Evolutionary conservation across 2,329 filamentous ascomycete species (phyloP).

Genomic region (Colletotrichum sp.): DNA sequence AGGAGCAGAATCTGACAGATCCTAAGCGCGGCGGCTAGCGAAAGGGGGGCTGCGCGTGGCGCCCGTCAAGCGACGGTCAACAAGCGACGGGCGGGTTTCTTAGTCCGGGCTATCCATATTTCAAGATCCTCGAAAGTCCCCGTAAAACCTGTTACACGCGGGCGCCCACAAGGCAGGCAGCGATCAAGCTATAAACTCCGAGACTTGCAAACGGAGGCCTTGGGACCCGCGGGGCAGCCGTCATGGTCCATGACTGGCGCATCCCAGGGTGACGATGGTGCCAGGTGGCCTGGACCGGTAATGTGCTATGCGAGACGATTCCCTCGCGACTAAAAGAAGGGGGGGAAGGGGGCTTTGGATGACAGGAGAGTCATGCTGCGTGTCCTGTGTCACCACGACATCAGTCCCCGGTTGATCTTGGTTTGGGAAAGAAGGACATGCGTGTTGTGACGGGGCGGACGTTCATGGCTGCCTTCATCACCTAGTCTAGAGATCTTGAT

Average conservation of each 20-base stretch:
- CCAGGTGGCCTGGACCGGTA: not conserved
- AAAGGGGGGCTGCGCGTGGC: not conserved
- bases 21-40: not conserved
- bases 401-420: not conserved
- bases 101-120: not conserved
- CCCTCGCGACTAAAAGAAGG: not conserved
- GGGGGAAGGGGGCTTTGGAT: not conserved
- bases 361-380: constrained; percentile 13
- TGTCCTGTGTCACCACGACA: not conserved
- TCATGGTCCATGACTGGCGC: not conserved
- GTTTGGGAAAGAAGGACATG: too few relatives aligned
- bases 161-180: not conserved
- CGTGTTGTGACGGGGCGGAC: not conserved
- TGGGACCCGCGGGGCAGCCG: not conserved
- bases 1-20: not conserved
- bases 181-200: not conserved
- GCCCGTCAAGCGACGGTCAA: not conserved
- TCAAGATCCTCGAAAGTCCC: not conserved
- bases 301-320: not conserved
- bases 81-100: not conserved
- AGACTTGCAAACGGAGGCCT: not conserved
- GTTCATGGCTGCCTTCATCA: not conserved
- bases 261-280: not conserved
- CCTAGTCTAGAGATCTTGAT: not conserved
- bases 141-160: not conserved